Base-by-base conservation (phyloP, 768 basidiomycete species). In the Suillus weaverae region DNA sequence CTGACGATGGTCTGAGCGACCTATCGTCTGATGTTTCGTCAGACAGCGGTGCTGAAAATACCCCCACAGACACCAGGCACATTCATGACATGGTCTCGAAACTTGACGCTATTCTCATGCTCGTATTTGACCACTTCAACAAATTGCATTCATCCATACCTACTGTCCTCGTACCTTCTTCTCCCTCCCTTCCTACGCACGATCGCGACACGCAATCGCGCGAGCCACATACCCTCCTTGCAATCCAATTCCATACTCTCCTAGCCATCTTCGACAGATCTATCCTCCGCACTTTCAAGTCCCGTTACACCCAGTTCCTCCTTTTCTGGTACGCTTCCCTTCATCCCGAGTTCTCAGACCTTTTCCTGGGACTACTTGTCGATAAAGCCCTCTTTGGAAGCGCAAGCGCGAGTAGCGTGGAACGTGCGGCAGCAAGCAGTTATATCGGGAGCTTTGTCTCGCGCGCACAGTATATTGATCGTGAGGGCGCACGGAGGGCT, bases 241-340 rank as follows among this genome's bases (percentile, higher is more conserved):
- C 83, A 7, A 74, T 85, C 1, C 92, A 93, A 69, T 99, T 99
- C 75, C 85, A 92, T 69, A 85, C 90, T 35, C 89, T 99, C 22
- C 86, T 99, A 60, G 88, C 90, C 67, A 94, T 98, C 67, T 99
- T 99, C 71, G 94, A 97, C 74, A 88, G 94, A 46, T 89, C 89
- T 43, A 95, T 99, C 73, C 85, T 99, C 57, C 91, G 89, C 44
- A 99, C 97, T 2, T 97, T 97, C 81, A 95, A 96, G 72, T 97
- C 95, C 0, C 92, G 96, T 44, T 97, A 99, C 76, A 95, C 95
- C 16, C 97, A 99, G 71, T 99, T 99, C 79, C 85, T 99, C 66
- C 72, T 99, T 54, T 99, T 99, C 81, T 97, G 94, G 89, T 94
- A 90, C 72, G 85, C 95, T 26, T 98, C 97, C 0, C 89, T 97